A percentile compares a stretch with the other conserved stretches of the same genome.
phyloP scores from a whole-genome alignment of 2,329 filamentous ascomycete genomes.

The Penicillium brevicompactum region DNA sequence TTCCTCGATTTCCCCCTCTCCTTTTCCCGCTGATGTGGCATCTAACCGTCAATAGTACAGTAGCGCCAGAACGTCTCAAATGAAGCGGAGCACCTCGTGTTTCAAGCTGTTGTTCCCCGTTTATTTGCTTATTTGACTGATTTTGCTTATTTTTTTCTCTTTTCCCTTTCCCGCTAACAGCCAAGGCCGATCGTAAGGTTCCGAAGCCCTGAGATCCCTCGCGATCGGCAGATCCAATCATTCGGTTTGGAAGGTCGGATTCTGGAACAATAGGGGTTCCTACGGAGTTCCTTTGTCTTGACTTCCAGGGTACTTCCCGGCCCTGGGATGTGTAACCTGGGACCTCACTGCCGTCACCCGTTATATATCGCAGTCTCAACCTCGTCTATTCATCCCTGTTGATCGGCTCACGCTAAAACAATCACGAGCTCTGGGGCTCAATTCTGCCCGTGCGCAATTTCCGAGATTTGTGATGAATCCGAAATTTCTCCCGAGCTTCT shows the following conservation, averaged over 20 bases:
- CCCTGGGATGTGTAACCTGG: background rate
- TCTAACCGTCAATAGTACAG: conserved; percentile 9
- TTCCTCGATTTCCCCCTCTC: background rate
- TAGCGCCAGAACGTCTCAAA: conserved; percentile 9
- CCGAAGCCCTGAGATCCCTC: conserved; percentile 6
- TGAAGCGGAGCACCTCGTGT: conserved; percentile 7
- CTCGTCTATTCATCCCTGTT: background rate
- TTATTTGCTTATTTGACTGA: background rate
- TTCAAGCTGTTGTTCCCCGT: background rate
- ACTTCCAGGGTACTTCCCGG: no score
- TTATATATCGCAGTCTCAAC: conserved; percentile 6
- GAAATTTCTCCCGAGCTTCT: background rate
- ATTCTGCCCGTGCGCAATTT: background rate
- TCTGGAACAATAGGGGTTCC: background rate
- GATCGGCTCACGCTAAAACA: background rate
- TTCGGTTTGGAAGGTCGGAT: conserved; percentile 15
- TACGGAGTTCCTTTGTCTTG: no score
- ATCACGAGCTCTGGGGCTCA: background rate
- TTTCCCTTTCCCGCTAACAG: background rate
- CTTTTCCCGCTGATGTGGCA: conserved; percentile 1
- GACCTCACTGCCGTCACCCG: conserved; percentile 11
- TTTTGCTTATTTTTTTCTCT: background rate
- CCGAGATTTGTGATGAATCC: background rate
- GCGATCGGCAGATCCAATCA: conserved; percentile 17
- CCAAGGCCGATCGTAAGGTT: background rate